Evolutionary conservation across 2,329 filamentous ascomycete species (phyloP), one percentile per base, ranked within the genome.

Genomic region (Corinectria fuckeliana): DNA sequence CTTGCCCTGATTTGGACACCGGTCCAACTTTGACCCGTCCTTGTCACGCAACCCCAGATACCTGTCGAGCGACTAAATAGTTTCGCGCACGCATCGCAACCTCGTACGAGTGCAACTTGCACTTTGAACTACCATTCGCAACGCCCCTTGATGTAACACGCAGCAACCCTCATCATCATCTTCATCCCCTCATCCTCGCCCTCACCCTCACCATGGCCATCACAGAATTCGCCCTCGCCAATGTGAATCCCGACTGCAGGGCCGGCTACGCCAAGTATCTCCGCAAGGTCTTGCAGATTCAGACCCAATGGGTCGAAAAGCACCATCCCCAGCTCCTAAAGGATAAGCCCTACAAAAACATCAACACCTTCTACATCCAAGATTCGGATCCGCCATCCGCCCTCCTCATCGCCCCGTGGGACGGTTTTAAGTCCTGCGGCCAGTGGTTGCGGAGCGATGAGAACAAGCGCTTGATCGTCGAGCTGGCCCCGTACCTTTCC

Each of bases 371-470:
- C 58, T 76, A 73, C 58, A 66, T 75, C 26, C 72, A 69, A 38
- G 74, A 75, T 18, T 72, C 74, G 21, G 71, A 79, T 53, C 73
- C 75, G 10, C 68, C 74, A 2, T 66, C 69, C 25, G 58, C 80
- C n/a, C 70, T 83, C 62, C 73, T 83, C 62, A 78, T 77, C 4
- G 77, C 80, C 16, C 74, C 76, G 10, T 83, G 81, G 81, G 72
- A 76, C 54, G 79, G 76, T 0, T 72, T 74, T 18, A 74, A 73
- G 13, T 75, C 74, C 5, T 80, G 83, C 57, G 61, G 58, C 45
- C 62, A 74, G 49, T 84, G 82, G 81, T 76, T 82, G 48, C 69
- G 72, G 42, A 79, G 76, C 50, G 62, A 71, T 3, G 77, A 77
- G 28, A 82, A 83, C 66, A 60, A 72, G 49, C 50, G 59, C 5